A percentile compares a stretch with the other conserved stretches of the same genome.
phyloP scores from a whole-genome alignment of 1,139 yeast species.

The Yamadazyma triangularis region DNA sequence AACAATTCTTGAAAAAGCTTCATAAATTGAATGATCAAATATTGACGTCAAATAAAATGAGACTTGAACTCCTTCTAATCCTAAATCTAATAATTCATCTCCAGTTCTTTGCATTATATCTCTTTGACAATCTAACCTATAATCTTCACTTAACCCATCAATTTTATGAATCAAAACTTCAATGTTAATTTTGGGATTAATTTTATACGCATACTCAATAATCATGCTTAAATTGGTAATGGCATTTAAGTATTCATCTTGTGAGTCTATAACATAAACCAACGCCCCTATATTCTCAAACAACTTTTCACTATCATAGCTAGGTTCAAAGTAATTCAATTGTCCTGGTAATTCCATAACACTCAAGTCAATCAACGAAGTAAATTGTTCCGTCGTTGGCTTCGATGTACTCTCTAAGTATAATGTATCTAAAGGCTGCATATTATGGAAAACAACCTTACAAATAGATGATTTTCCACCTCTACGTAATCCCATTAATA shows the following conservation, averaged over 20 bases:
- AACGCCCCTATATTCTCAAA: conserved; percentile 88
- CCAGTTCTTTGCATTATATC: conserved; percentile 96
- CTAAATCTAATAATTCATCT: conserved; percentile 85
- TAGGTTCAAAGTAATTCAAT: conserved; percentile 81
- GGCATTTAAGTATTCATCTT: conserved; percentile 92
- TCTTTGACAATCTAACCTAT: conserved; percentile 88
- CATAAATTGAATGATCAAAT: conserved; percentile 93
- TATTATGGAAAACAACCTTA: conserved; percentile 91
- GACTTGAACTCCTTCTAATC: conserved; percentile 86
- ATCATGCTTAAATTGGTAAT: conserved; percentile 84
- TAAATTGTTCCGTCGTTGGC: conserved; percentile 76
- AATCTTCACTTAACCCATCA: conserved; percentile 92
- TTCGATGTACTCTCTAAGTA: conserved; percentile 87
- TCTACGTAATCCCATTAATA: conserved; percentile 80
- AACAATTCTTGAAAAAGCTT: conserved; percentile 89
- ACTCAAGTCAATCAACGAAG: conserved; percentile 77
- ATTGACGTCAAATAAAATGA: conserved; percentile 89
- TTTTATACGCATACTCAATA: conserved; percentile 81
- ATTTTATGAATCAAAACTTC: conserved; percentile 94
- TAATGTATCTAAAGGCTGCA: conserved; percentile 93
- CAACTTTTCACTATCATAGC: conserved; percentile 69
- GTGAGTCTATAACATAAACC: conserved; percentile 90
- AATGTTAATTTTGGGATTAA: conserved; percentile 80
- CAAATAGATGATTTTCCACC: conserved; percentile 89
- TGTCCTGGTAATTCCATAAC: conserved; percentile 98